phyloP scores from a whole-genome alignment of 108 stramenopile species.

The Fragilariopsis cylindrus region DNA sequence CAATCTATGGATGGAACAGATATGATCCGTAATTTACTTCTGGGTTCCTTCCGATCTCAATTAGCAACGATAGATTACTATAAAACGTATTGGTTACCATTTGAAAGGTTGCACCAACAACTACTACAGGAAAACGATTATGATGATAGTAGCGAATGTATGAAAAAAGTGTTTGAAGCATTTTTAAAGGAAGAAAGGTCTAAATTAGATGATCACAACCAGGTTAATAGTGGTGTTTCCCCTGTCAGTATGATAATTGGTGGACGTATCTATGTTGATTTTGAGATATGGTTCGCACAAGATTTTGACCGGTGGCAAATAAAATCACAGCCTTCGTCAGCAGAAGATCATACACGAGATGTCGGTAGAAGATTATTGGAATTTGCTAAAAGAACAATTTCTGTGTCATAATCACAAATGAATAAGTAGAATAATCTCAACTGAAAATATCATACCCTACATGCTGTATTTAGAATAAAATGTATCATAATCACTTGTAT shows the following conservation, averaged over 20 bases:
- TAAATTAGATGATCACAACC: not conserved
- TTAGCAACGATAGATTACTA: not conserved
- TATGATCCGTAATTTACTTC: slow-evolving; percentile 1
- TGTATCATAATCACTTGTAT: no score
- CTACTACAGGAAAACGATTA: not conserved
- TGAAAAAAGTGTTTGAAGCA: not conserved
- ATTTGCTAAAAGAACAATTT: not conserved
- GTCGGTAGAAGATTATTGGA: not conserved
- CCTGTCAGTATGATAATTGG: not conserved
- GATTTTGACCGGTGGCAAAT: not conserved
- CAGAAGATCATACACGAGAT: not conserved
- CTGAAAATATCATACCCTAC: no score
- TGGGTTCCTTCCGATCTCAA: not conserved
- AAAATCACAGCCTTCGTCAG: not conserved
- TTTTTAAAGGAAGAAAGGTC: not conserved
- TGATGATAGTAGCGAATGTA: not conserved
- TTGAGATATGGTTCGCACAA: slow-evolving; percentile 7
- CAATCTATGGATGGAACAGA: slow-evolving; percentile 11
- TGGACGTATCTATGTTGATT: not conserved
- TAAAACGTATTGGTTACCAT: slow-evolving; percentile 16
- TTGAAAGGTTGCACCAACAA: slow-evolving; percentile 2
- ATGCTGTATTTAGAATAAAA: no score
- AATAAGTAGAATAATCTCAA: no score
- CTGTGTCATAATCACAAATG: no score
- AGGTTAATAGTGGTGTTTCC: not conserved